phyloP scores from a whole-genome alignment of 2,329 filamentous ascomycete genomes.

The Xylariomycetidae sp. region DNA sequence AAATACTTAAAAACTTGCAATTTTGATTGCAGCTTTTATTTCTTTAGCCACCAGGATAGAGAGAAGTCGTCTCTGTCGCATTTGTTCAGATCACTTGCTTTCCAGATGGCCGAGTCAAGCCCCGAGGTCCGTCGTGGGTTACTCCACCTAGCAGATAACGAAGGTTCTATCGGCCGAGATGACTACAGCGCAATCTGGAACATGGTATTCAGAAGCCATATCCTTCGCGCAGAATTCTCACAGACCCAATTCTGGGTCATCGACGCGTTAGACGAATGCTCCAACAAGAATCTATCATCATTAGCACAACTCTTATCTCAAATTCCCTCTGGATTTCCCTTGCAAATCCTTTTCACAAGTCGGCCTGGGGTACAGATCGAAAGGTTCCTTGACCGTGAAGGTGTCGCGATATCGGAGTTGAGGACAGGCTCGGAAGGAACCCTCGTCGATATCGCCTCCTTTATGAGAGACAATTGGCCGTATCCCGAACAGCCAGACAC shows the following conservation, averaged over 20 bases:
- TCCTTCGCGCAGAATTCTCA: constrained; percentile 12
- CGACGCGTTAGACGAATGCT: constrained; percentile 18
- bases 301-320: constrained; percentile 13
- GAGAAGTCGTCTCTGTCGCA: constrained; percentile 3
- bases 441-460: constrained; percentile 8
- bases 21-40: constrained; percentile 21
- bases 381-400: constrained; percentile 12
- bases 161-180: constrained; percentile 7
- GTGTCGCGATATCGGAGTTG: constrained; percentile 8
- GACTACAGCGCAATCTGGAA: constrained; percentile 18
- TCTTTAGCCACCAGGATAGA: constrained; percentile 22
- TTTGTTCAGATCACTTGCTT: constrained; percentile 15
- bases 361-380: constrained; percentile 15
- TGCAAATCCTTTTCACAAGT: constrained; percentile 18
- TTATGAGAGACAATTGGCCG: constrained; percentile 3
- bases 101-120: constrained; percentile 19
- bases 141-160: constrained; percentile 13
- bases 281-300: constrained; percentile 4
- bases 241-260: constrained; percentile 20
- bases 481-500: constrained; percentile 1
- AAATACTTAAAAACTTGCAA: constrained; percentile 16
- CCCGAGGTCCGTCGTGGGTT: constrained; percentile 13
- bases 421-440: constrained; percentile 14
- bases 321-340: constrained; percentile 8
- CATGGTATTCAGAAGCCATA: constrained; percentile 14